Evolutionary conservation across 768 basidiomycete species (phyloP).

Genomic region (Lepiota brunneoincarnata): DNA sequence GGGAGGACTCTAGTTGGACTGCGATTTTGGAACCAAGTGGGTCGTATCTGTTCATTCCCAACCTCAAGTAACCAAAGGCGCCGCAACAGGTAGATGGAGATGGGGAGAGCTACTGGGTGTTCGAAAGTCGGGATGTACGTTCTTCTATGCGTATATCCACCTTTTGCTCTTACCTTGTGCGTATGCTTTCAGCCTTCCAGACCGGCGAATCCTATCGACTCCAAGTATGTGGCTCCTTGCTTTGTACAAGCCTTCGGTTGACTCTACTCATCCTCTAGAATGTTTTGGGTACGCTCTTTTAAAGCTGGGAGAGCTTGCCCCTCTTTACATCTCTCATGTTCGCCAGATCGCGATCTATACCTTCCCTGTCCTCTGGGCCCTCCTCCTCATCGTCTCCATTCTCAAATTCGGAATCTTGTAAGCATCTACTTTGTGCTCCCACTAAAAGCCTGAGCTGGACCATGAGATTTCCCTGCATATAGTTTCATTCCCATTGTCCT

Average conservation of each 20-base stretch:
- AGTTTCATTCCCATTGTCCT: conserved; percentile 95
- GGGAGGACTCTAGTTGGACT: conserved; percentile 93
- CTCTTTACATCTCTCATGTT: conserved; percentile 11
- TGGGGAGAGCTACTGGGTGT: conserved; percentile 96
- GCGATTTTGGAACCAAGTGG: conserved; percentile 94
- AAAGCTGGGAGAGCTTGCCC: not conserved
- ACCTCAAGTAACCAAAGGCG: not conserved
- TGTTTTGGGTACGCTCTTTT: conserved; percentile 77
- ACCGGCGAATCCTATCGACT: conserved; percentile 85
- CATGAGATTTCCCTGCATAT: not conserved
- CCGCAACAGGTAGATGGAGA: conserved; percentile 82
- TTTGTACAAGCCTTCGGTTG: not conserved
- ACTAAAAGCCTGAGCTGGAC: not conserved
- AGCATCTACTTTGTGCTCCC: conserved; percentile 28
- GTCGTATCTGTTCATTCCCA: not conserved
- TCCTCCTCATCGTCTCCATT: conserved; percentile 84
- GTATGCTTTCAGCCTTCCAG: conserved; percentile 65
- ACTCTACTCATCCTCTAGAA: conserved; percentile 43
- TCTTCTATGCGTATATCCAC: not conserved
- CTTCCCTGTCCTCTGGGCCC: conserved; percentile 87
- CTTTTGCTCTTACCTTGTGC: conserved; percentile 3
- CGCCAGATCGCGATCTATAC: conserved; percentile 87
- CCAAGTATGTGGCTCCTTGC: conserved; percentile 51
- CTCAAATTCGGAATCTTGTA: conserved; percentile 87
- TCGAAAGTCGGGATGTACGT: conserved; percentile 92